Evolutionary conservation across 257 asterid genomes (phyloP).

Genomic region (Petunia axillaris): DNA sequence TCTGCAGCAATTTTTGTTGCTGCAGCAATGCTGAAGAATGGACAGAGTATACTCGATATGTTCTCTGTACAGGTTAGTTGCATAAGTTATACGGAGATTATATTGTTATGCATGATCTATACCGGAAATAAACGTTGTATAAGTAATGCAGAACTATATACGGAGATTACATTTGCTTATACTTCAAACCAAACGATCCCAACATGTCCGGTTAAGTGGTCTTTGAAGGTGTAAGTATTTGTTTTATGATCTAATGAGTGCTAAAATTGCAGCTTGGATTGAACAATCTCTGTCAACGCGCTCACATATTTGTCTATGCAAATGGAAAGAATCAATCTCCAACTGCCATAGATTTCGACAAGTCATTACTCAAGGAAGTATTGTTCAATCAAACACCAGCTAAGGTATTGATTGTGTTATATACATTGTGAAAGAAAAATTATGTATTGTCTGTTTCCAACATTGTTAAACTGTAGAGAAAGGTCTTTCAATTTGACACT

Average conservation of each 20-base stretch:
- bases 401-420: slow-evolving; percentile 41
- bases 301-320: slow-evolving; percentile 55
- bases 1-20: slow-evolving; percentile 61
- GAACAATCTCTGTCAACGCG: slow-evolving; percentile 47
- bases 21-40: slow-evolving; percentile 55
- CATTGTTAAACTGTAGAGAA: neutral
- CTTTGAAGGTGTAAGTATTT: no score
- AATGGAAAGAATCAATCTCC: slow-evolving; percentile 55
- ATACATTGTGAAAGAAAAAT: neutral
- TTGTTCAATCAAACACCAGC: slow-evolving; percentile 58
- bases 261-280: slow-evolving; percentile 39
- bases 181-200: no score
- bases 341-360: slow-evolving; percentile 58
- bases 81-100: neutral
- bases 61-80: slow-evolving; percentile 54
- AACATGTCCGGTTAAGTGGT: no score
- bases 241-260: no score
- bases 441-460: no score
- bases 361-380: slow-evolving; percentile 50
- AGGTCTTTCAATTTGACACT: neutral
- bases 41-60: slow-evolving; percentile 52
- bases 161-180: neutral
- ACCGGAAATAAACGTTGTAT: neutral
- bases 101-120: neutral
- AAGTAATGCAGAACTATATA: neutral